Conservation (phyloP, 2,329 filamentous ascomycete genomes). For the Apiospora pterosperma region DNA sequence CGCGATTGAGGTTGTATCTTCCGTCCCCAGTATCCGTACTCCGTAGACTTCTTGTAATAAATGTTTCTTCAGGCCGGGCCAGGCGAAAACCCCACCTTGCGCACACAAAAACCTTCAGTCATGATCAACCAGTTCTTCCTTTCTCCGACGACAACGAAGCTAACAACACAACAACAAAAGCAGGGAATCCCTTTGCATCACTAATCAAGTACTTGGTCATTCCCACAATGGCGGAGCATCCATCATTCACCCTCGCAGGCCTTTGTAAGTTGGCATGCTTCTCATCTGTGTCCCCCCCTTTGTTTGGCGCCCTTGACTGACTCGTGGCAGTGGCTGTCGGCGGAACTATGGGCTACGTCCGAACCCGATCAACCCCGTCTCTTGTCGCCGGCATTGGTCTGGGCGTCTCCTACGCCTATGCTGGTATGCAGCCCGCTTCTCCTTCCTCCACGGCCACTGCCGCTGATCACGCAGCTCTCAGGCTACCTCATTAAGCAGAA, state of each 20-base stretch:
- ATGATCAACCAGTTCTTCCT: background rate
- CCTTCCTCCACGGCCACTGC: background rate
- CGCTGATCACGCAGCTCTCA: conserved; percentile 9
- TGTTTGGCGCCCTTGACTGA: background rate
- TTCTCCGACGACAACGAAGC: background rate
- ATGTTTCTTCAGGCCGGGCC: background rate
- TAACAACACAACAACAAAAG: background rate
- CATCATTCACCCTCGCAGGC: conserved; percentile 36
- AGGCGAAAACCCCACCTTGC: background rate
- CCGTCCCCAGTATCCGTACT: background rate
- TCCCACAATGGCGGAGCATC: conserved; percentile 35
- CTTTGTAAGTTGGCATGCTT: conserved; percentile 27
- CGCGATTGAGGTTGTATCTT: background rate
- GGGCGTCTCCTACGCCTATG: conserved; percentile 27
- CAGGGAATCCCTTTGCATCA: background rate
- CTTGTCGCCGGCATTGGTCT: conserved; percentile 29
- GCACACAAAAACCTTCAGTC: background rate
- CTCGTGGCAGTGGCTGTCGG: conserved; percentile 23
- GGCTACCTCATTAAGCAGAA: conserved; percentile 39
- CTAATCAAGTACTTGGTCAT: background rate
- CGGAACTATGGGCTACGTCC: conserved; percentile 28
- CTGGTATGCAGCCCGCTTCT: conserved; percentile 19
- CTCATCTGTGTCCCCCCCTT: background rate
- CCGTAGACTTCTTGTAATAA: background rate
- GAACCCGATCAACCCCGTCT: conserved; percentile 28